phyloP scores from a whole-genome alignment of 345 rosid genomes.

The Tarenaya hassleriana region DNA sequence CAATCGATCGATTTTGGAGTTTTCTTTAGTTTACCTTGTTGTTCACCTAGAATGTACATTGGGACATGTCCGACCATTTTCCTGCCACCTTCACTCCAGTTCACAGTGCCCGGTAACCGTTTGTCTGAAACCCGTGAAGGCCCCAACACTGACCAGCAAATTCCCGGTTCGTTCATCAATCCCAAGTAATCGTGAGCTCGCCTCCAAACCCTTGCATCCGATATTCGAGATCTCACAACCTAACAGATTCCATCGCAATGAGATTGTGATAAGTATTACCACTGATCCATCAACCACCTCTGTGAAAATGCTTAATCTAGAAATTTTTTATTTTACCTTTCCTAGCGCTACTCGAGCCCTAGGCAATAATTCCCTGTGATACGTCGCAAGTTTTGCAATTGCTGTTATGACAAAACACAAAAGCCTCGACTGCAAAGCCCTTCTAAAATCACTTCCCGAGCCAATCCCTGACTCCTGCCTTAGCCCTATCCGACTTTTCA shows the following conservation, averaged over 20 bases:
- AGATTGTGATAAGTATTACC: background rate
- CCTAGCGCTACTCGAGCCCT: slow-evolving; percentile 96
- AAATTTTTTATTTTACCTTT: slow-evolving; percentile 42
- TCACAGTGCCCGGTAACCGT: slow-evolving; percentile 60
- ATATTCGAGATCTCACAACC: slow-evolving; percentile 85
- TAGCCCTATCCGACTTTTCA: slow-evolving; percentile 65
- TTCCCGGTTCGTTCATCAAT: slow-evolving; percentile 77
- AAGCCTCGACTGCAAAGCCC: slow-evolving; percentile 76
- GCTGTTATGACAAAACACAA: slow-evolving; percentile 93
- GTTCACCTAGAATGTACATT: slow-evolving; percentile 75
- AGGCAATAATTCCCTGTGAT: slow-evolving; percentile 72
- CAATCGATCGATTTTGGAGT: background rate
- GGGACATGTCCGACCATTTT: slow-evolving; percentile 74
- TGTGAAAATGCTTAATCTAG: background rate
- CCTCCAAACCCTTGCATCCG: slow-evolving; percentile 73
- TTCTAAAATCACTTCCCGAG: slow-evolving; percentile 37
- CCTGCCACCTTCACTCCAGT: slow-evolving; percentile 72
- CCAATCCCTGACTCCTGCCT: slow-evolving; percentile 49
- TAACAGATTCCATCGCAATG: slow-evolving; percentile 23
- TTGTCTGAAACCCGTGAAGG: slow-evolving; percentile 48
- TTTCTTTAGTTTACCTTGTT: slow-evolving; percentile 43
- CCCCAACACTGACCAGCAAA: slow-evolving; percentile 69
- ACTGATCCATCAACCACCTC: background rate
- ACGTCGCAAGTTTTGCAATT: slow-evolving; percentile 84
- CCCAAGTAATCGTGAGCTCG: slow-evolving; percentile 87